Evolutionary conservation across 306 rosid genomes (phyloP).

Genomic region (Vigna hirtella): DNA sequence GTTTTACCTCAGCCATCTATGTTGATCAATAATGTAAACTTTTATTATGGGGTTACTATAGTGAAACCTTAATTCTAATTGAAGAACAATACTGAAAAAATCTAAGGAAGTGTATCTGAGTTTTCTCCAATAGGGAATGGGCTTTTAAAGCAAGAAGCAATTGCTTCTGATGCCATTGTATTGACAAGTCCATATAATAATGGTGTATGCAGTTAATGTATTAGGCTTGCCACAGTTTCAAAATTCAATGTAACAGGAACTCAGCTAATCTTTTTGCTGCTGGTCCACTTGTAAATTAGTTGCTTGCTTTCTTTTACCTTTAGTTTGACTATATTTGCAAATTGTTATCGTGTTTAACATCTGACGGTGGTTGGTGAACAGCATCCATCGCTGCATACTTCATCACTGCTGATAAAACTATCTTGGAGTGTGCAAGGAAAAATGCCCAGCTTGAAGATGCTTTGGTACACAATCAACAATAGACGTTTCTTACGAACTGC

Average conservation of each 20-base stretch:
- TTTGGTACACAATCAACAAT: slow-evolving; percentile 59
- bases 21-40: neutral
- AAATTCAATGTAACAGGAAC: slow-evolving; percentile 1
- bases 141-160: slow-evolving; percentile 18
- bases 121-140: neutral
- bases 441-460: slow-evolving; percentile 73
- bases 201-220: slow-evolving; percentile 6
- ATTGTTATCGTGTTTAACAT: slow-evolving; percentile 26
- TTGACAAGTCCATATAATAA: neutral
- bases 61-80: neutral
- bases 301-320: neutral
- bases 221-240: slow-evolving; percentile 18
- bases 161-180: neutral
- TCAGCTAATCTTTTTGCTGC: slow-evolving; percentile 6
- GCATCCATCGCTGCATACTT: slow-evolving; percentile 80
- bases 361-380: slow-evolving; percentile 56
- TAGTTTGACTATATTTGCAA: neutral
- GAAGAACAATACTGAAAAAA: neutral
- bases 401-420: slow-evolving; percentile 85
- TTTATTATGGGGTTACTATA: neutral
- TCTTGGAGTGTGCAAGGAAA: slow-evolving; percentile 87
- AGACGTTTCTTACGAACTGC: slow-evolving; percentile 15
- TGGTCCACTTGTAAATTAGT: slow-evolving; percentile 8
- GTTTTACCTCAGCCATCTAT: neutral
- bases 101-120: neutral